Percentiles rank a stretch among this genome's conserved stretches.
Conservation (phyloP, 805 yeast genomes). For the Spencermartinsiella europaea region DNA sequence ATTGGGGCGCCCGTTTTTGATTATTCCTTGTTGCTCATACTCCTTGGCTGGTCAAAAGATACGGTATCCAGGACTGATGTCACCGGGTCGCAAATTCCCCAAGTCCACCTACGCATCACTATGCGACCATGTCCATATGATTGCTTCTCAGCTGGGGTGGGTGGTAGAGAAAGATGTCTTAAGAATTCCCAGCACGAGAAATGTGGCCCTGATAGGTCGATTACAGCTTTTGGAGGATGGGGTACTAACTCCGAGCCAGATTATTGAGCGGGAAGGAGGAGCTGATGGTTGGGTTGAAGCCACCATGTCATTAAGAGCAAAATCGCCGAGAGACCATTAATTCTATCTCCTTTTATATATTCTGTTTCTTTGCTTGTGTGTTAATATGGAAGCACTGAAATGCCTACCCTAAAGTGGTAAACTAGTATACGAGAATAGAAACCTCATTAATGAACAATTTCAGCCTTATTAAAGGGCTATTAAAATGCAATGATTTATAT, state of each 20-base stretch:
- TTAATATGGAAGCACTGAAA: too few relatives aligned
- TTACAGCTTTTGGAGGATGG: constrained; percentile 33
- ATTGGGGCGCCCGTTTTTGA: constrained; percentile 71
- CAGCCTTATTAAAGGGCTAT: too few relatives aligned
- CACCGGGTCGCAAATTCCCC: constrained; percentile 24
- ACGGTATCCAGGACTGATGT: constrained; percentile 43
- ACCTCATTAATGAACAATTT: too few relatives aligned
- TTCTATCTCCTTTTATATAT: too few relatives aligned
- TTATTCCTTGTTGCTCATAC: constrained; percentile 94
- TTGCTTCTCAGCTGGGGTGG: constrained; percentile 77
- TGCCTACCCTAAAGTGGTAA: too few relatives aligned
- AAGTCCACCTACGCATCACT: constrained; percentile 76
- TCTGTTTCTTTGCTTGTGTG: too few relatives aligned
- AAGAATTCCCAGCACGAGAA: constrained; percentile 90
- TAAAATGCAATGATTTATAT: too few relatives aligned
- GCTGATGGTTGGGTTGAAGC: constrained; percentile 88
- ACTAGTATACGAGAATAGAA: too few relatives aligned
- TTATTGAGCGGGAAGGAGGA: constrained; percentile 75
- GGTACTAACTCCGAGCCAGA: constrained; percentile 35
- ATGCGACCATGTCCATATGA: constrained; percentile 74
- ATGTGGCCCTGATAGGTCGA: constrained; percentile 80
- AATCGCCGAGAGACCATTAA: constrained; percentile 68
- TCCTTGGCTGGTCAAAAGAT: constrained; percentile 69
- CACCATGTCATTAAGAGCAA: constrained; percentile 63
- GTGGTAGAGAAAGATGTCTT: constrained; percentile 76